Base-by-base conservation (phyloP, 2,329 filamentous ascomycete genomes). In the Paracamarosporium sp. region DNA sequence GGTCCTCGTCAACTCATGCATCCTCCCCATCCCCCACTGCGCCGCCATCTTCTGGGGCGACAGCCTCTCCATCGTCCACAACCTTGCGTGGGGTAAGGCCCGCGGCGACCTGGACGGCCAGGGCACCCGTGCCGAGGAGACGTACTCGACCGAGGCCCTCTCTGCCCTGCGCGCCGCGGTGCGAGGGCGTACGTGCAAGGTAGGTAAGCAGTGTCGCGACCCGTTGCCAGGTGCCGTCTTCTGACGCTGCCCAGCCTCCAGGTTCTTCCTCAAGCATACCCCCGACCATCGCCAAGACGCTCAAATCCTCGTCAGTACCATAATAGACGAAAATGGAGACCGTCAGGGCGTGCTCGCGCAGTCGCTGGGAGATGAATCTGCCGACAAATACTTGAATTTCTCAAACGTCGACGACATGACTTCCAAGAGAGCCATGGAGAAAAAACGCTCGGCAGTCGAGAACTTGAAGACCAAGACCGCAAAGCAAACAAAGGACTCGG, bases 21-120 rank as follows among this genome's bases (percentile, higher is more conserved):
- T 80, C 17, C 67, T 76, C 17, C 74, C 78, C 12, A 72, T 82
- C 47, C 68, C 74, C 11, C 78, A 81, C 57, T 75, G 77, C 11
- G 66, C 77, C 3, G 78, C 77, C 40, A 69, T 81, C 22, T 80
- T 80, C 61, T 81, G 79, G 78, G 75, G 75, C 15, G 60, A 71
- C 9, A 69, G 77, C 11, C 65, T 79, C 22, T 59, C 69, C 9
- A 68, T 78, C 12, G 65, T 80, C 6, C 74, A 79, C 62, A 81
- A 81, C 55, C 51, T 77, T 13, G 73, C 75, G 5, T 82, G 79
- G 79, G 67, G 61, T 13, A 75, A 74, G 48, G 72, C 70, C 5
- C 68, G 71, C 9, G 72, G 69, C 15, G 64, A 69, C 12, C 56
- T 73, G 2, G 63, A 71, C 30, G 72, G 72, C 38, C 76, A 79